phyloP scores from a whole-genome alignment of 2,329 filamentous ascomycete genomes.

The Paraconiothyrium sp. region DNA sequence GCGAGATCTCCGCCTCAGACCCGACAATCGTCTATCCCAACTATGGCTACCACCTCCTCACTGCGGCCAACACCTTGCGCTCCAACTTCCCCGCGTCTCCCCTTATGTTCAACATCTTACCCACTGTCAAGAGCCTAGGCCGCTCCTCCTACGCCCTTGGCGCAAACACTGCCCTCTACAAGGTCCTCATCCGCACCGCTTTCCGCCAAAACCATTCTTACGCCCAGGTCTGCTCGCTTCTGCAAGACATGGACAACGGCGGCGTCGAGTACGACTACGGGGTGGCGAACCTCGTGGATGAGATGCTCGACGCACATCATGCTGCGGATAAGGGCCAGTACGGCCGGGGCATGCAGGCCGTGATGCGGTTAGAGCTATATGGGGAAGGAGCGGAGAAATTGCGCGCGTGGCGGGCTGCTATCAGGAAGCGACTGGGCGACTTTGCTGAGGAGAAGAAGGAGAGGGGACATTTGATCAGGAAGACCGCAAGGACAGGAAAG shows the following conservation, averaged over 20 bases:
- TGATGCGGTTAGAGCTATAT: slow-evolving; percentile 50
- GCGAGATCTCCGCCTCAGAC: slow-evolving; percentile 30
- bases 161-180: slow-evolving; percentile 75
- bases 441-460: slow-evolving; percentile 24
- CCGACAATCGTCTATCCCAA: slow-evolving; percentile 70
- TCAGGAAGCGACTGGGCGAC: slow-evolving; percentile 41
- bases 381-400: slow-evolving; percentile 42
- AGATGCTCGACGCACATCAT: slow-evolving; percentile 41
- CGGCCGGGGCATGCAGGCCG: slow-evolving; percentile 37
- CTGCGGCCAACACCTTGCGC: slow-evolving; percentile 67
- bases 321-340: slow-evolving; percentile 33
- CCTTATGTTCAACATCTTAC: slow-evolving; percentile 69
- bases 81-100: slow-evolving; percentile 68
- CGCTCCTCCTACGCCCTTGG: slow-evolving; percentile 76
- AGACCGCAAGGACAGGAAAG: not conserved
- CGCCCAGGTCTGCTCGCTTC: slow-evolving; percentile 61
- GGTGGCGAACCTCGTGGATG: slow-evolving; percentile 54
- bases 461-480: slow-evolving; percentile 8
- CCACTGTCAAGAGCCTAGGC: slow-evolving; percentile 73
- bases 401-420: slow-evolving; percentile 39
- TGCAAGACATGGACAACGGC: slow-evolving; percentile 72
- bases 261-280: slow-evolving; percentile 66
- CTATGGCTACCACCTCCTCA: slow-evolving; percentile 69
- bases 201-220: slow-evolving; percentile 71
- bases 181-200: slow-evolving; percentile 69